phyloP scores from a whole-genome alignment of 2,329 filamentous ascomycete species.

The Hypoxylon rubiginosum region DNA sequence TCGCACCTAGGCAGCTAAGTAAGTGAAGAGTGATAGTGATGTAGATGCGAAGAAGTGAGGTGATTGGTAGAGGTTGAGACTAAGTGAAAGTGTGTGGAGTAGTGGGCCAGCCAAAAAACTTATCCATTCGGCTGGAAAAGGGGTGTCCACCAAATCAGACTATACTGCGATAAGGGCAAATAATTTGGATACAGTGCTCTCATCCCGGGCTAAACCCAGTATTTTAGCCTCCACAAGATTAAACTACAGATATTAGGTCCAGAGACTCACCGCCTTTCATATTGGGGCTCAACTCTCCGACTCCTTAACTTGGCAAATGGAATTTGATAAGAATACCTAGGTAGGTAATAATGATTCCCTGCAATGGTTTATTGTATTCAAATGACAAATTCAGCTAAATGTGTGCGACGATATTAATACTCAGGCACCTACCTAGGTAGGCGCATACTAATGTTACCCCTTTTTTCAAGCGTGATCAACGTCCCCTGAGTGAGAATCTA shows the following conservation, averaged over 20 bases:
- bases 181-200: slow-evolving; percentile 4
- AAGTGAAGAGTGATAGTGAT: background rate
- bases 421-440: no score
- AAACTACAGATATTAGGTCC: background rate
- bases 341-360: no score
- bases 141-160: background rate
- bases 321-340: background rate
- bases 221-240: slow-evolving; percentile 24
- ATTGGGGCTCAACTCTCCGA: no score
- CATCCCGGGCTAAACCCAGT: slow-evolving; percentile 21
- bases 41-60: background rate
- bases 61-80: slow-evolving; percentile 24
- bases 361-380: no score
- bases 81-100: slow-evolving; percentile 22
- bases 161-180: background rate
- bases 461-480: no score
- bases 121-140: slow-evolving; percentile 7
- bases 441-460: no score
- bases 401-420: no score
- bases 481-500: no score
- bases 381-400: no score
- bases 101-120: slow-evolving; percentile 8
- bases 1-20: no score
- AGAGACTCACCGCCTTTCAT: background rate
- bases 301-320: background rate